These are phyloP conservation scores for Pisolithus sp. DNA, from an alignment of 768 basidiomycete species.

Conservation along the genomic window DNA sequence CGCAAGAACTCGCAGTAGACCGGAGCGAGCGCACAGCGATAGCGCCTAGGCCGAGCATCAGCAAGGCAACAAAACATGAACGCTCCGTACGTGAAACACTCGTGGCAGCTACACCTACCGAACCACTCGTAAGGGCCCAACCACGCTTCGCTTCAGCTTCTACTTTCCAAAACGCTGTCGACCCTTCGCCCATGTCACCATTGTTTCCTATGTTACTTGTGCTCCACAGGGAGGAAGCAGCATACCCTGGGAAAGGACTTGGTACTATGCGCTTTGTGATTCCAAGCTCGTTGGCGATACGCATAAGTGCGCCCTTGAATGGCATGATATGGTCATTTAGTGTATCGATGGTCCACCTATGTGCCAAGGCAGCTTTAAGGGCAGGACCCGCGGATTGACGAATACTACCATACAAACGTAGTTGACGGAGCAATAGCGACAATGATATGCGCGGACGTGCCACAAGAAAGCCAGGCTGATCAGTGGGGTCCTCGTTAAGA, in stretches of 20 bases:
- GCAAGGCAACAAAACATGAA: background rate
- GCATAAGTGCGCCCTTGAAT: constrained; percentile 17
- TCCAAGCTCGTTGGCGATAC: constrained; percentile 17
- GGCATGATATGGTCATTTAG: constrained; percentile 23
- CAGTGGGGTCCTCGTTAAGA: background rate
- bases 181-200: constrained; percentile 11
- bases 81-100: background rate
- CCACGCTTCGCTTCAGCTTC: constrained; percentile 18
- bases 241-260: background rate
- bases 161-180: constrained; percentile 23
- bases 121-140: constrained; percentile 15
- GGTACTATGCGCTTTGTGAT: constrained; percentile 9
- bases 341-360: constrained; percentile 63
- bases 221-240: background rate
- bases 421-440: too few relatives aligned
- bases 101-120: constrained; percentile 12
- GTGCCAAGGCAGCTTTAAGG: constrained; percentile 77
- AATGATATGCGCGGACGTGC: too few relatives aligned
- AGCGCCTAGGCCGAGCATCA: constrained; percentile 43
- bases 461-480: background rate
- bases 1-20: constrained; percentile 61
- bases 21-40: constrained; percentile 67
- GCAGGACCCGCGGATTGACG: constrained; percentile 77
- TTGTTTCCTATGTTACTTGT: background rate
- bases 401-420: constrained; percentile 42